A percentile compares a stretch with the other conserved stretches of the same genome.
These are phyloP conservation scores for Penicillium sp. DNA, from an alignment of 2,329 filamentous ascomycete genomes.

Conservation along the genomic window DNA sequence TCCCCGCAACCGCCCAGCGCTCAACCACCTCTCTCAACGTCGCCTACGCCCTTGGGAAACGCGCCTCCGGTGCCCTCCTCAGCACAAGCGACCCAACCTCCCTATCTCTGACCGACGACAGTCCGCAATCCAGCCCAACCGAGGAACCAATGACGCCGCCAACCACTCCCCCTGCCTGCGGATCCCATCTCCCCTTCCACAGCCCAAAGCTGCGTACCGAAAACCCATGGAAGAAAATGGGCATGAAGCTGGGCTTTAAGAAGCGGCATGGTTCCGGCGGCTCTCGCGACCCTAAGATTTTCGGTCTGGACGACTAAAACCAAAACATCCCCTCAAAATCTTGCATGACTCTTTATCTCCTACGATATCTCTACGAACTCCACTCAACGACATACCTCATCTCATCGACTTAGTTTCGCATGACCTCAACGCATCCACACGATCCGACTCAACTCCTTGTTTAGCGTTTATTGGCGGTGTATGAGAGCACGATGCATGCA, in stretches of 20 bases:
- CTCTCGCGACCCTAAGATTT: constrained; percentile 20
- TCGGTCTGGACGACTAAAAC: constrained; percentile 20
- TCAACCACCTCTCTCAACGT: constrained; percentile 31
- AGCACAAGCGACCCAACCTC: constrained; percentile 37
- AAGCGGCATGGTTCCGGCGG: constrained; percentile 30
- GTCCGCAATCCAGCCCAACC: constrained; percentile 38
- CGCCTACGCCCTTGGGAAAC: constrained; percentile 34
- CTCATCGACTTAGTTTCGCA: constrained; percentile 12
- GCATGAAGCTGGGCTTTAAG: constrained; percentile 47
- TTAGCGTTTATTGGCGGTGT: constrained; percentile 28
- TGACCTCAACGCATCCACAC: constrained; percentile 15
- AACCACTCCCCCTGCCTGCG: constrained; percentile 48
- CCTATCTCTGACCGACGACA: constrained; percentile 44
- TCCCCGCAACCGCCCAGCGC: constrained; percentile 27
- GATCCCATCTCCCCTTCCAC: constrained; percentile 31
- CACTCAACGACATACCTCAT: constrained; percentile 1
- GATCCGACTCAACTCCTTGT: constrained; percentile 12
- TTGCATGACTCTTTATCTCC: not conserved
- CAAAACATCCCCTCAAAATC: not conserved
- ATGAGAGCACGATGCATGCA: constrained; percentile 29
- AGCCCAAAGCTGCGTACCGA: constrained; percentile 44
- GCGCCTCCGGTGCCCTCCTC: constrained; percentile 35
- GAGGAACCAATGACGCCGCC: constrained; percentile 50
- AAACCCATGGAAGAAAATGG: constrained; percentile 52
- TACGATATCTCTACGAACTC: constrained; percentile 2